These are phyloP conservation scores for Cicer cuneatum DNA, from an alignment of 306 rosid genomes.

Conservation along the genomic window DNA sequence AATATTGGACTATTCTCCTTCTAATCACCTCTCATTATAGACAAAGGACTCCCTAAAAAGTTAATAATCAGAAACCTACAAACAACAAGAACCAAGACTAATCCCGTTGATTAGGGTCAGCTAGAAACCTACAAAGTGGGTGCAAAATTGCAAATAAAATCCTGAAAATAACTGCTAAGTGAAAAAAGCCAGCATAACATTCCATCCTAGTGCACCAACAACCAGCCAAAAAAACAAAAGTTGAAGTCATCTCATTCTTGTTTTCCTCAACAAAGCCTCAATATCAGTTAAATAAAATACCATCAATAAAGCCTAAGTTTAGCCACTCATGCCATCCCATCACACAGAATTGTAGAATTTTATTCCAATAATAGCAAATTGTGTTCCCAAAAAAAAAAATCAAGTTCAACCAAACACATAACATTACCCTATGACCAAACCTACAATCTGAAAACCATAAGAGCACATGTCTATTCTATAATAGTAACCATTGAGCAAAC, in stretches of 20 bases:
- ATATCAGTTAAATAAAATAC: neutral
- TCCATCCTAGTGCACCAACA: slow-evolving; percentile 14
- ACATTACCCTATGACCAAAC: slow-evolving; percentile 1
- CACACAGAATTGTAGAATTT: slow-evolving; percentile 4
- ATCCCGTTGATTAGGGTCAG: no score
- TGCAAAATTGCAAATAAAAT: slow-evolving; percentile 25
- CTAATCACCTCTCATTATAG: neutral
- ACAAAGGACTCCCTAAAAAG: no score
- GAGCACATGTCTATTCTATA: neutral
- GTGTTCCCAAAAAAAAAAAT: slow-evolving; percentile 20
- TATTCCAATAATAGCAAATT: slow-evolving; percentile 28
- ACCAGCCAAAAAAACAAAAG: neutral
- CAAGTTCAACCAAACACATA: slow-evolving; percentile 10
- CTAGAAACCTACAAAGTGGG: slow-evolving; percentile 14
- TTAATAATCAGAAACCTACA: neutral
- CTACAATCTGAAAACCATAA: neutral
- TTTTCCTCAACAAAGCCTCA: slow-evolving; percentile 4
- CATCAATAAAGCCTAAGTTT: slow-evolving; percentile 28
- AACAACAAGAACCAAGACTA: no score
- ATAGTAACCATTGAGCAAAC: slow-evolving; percentile 26
- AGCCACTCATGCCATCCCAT: slow-evolving; percentile 30
- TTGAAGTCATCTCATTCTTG: slow-evolving; percentile 16
- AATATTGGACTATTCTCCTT: neutral
- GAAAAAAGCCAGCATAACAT: neutral
- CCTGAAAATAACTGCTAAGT: slow-evolving; percentile 6